Evolutionary conservation across 768 basidiomycete genomes (phyloP).

Genomic region (Suillus plorans): DNA sequence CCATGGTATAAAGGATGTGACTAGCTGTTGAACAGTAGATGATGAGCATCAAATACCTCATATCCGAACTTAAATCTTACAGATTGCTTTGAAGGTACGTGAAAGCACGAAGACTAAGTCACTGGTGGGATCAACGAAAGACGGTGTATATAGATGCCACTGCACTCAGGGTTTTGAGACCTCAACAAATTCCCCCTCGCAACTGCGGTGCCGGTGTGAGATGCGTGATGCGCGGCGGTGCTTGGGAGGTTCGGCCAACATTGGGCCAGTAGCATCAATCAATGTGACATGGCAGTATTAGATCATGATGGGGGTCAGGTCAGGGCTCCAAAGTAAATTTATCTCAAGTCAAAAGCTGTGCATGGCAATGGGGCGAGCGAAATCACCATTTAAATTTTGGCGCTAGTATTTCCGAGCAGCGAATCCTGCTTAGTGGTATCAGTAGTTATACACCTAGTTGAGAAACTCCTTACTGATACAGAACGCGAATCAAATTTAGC

Average conservation of each 20-base stretch:
- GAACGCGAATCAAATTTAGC: not conserved
- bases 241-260: not conserved
- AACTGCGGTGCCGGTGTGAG: not conserved
- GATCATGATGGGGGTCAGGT: not conserved
- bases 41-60: not conserved
- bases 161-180: not conserved
- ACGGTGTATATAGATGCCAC: not conserved
- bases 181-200: not conserved
- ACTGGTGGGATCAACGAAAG: not conserved
- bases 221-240: not conserved
- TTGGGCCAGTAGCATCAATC: not conserved
- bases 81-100: not conserved
- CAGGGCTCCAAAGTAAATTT: not conserved
- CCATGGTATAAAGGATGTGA: slow-evolving; percentile 9
- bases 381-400: too few species aligned
- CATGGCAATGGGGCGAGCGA: too few species aligned
- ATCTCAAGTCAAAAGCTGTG: not conserved
- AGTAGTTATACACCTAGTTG: not conserved
- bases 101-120: not conserved
- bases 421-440: not conserved
- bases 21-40: not conserved
- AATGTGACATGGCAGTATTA: not conserved
- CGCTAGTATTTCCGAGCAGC: not conserved
- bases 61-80: not conserved
- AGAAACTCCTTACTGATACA: not conserved